Conservation (phyloP, 495 filamentous ascomycete genomes). For the Penicillium desertorum region DNA sequence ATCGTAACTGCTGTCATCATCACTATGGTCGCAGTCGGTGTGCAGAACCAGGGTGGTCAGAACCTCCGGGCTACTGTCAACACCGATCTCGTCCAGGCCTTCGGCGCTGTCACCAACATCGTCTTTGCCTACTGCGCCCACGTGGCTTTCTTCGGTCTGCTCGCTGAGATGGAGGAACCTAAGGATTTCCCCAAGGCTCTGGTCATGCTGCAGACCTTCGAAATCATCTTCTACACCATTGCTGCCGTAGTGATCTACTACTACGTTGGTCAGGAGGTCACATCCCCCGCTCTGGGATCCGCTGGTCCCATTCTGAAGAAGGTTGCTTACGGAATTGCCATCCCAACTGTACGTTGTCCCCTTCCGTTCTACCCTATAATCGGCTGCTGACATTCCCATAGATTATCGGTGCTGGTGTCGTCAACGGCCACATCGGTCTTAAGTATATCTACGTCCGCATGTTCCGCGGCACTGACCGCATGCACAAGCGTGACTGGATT, state of each 20-base stretch:
- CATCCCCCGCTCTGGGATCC: constrained; percentile 69
- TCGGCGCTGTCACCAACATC: constrained; percentile 38
- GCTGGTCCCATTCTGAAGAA: constrained; percentile 62
- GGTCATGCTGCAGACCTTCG: constrained; percentile 57
- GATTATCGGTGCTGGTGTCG: constrained; percentile 43
- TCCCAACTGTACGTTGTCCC: constrained; percentile 54
- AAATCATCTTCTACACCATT: constrained; percentile 61
- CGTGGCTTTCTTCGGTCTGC: constrained; percentile 70
- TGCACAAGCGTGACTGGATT: constrained; percentile 55
- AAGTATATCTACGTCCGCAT: constrained; percentile 67
- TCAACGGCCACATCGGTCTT: constrained; percentile 59
- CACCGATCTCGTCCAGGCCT: constrained; percentile 31
- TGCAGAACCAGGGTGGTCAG: constrained; percentile 31
- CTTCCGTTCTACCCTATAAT: background rate
- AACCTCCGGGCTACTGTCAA: constrained; percentile 24
- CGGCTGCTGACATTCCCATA: constrained; percentile 19
- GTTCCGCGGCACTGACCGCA: constrained; percentile 54
- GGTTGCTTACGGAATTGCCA: constrained; percentile 69
- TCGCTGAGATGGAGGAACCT: constrained; percentile 70
- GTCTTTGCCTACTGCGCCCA: constrained; percentile 48
- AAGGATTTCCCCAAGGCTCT: constrained; percentile 64
- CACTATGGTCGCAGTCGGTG: constrained; percentile 65
- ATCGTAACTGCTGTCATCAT: constrained; percentile 67
- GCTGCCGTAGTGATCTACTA: constrained; percentile 57
- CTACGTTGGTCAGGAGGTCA: constrained; percentile 64